Conservation (phyloP, 1,284 basidiomycete species). For the Trichosporon asahii region DNA sequence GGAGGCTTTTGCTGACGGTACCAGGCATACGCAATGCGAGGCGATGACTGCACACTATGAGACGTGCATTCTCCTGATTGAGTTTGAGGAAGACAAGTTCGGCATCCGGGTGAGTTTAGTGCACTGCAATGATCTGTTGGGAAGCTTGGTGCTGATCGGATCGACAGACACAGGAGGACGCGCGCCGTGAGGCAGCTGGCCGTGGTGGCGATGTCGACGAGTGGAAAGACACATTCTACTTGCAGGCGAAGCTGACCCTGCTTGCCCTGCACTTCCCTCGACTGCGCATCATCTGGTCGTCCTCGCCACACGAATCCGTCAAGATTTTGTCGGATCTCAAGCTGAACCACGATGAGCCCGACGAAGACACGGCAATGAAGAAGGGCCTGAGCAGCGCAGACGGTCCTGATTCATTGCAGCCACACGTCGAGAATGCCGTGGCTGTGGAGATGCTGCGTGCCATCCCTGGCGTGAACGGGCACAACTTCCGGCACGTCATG, state of each 20-base stretch:
- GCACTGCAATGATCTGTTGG: background rate
- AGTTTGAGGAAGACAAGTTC: constrained; percentile 98
- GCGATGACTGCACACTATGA: constrained; percentile 95
- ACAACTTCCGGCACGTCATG: constrained; percentile 84
- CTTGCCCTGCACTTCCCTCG: constrained; percentile 86
- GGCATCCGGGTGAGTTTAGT: constrained; percentile 67
- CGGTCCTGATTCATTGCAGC: constrained; percentile 25
- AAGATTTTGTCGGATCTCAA: constrained; percentile 94
- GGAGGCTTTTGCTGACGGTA: background rate
- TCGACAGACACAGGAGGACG: constrained; percentile 55
- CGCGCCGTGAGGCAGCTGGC: constrained; percentile 57
- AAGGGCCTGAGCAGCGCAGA: constrained; percentile 60
- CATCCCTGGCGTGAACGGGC: constrained; percentile 67
- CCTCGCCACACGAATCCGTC: constrained; percentile 85
- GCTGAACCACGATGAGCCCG: constrained; percentile 75
- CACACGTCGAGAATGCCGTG: constrained; percentile 40
- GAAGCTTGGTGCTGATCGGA: constrained; percentile 29
- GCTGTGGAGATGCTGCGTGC: constrained; percentile 53
- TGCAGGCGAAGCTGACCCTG: constrained; percentile 87
- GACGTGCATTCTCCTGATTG: constrained; percentile 89
- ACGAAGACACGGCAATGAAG: constrained; percentile 67
- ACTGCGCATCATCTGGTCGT: constrained; percentile 93
- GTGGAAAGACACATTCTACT: constrained; percentile 53
- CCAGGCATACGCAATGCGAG: constrained; percentile 93
- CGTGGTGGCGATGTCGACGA: constrained; percentile 54